Evolutionary conservation across 257 asterid species (phyloP), one percentile per base, ranked within the genome.

Genomic region (Nicotiana tabacum): DNA sequence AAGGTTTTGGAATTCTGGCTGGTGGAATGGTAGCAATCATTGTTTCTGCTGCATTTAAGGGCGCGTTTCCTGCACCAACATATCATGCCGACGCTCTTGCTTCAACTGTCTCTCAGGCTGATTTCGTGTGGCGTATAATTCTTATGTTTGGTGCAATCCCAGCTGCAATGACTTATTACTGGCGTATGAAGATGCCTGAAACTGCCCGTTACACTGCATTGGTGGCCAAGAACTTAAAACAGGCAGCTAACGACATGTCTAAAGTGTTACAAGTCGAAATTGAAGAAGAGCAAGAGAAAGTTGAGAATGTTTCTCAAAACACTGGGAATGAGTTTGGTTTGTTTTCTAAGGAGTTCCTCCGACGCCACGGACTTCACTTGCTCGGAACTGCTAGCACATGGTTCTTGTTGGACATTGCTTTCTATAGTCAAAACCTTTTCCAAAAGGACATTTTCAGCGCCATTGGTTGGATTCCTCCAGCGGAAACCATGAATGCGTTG

Each of bases 161-260:
- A 0, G 91, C 91, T 13, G 87, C 77, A 12, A 81, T 87, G 33
- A 89, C 91, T 0, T 89, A 79, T 81, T 89, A 89, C 64, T 89
- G 91, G 91, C 90, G 91, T 33, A 87, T 89, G 90, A 89, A 87
- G 77, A 89, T 89, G 91, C 91, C 91, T 5, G 91, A 89, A 87
- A 89, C 90, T 0, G 89, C 91, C 0, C 90, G 91, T 77, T 89
- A 89, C 88, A 89, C 91, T 0, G 90, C 90, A 10, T 83, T 89
- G 4, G 88, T 89, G 0, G 91, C 87, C 0, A 87, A 81, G 30
- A 85, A 89, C 4, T 85, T 87, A 0, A 84, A 84, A 85, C 88
- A 81, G 64, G 90, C 90, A 1, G 90, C 91, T 8, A 32, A 35
- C 15, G 91, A 89, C 77, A 89, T 89, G 90, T 81, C 84, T 13